Evolutionary conservation across 805 yeast species (phyloP), one percentile per base, ranked within the genome.

Genomic region (Saccharomycopsis sp.): DNA sequence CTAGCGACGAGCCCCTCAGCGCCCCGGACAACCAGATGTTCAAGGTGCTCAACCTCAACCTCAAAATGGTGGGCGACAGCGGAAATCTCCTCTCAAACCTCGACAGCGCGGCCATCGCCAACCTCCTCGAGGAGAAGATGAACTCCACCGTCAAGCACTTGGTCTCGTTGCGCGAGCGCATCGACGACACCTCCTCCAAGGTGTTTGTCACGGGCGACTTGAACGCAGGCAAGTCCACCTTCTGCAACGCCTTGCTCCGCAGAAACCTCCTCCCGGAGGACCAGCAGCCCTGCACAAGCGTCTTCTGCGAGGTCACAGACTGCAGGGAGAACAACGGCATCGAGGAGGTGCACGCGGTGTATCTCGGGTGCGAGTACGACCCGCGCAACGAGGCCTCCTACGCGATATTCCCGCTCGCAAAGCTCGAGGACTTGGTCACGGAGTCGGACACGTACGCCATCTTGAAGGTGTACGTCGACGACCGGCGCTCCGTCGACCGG

Each of bases 271-370:
- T 94, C 52, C 99, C 99, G 0, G 96, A 88, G 66, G 99, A 94
- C 71, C 99, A 94, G 67, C 96, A 94, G 68, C 99, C 99, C 1
- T 91, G 97, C 66, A 94, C 99, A 0, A 85, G 89, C 61, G 97
- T 94, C 0, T 95, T 95, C 66, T 91, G 97, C 69, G 99, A 95
- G 71, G 92, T 95, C 5, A 75, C 89, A 29, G 97, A 94, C 69
- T 89, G 91, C 9, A 74, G 82, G 20, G 88, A 84, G 50, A 92
- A 92, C 67, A 73, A 77, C 47, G 82, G 85, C 16, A 66, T 82
- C 15, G 97, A 95, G 71, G 96, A 91, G 69, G 97, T 92, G 0
- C 99, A 94, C 71, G 98, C 99, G 0, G 83, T 94, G 20, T 81
- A 83, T 2, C 78, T 81, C 24, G 84, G 83, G 0, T 47, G 55